phyloP scores from a whole-genome alignment of 2,329 filamentous ascomycete species.

The Aspergillus sp. region DNA sequence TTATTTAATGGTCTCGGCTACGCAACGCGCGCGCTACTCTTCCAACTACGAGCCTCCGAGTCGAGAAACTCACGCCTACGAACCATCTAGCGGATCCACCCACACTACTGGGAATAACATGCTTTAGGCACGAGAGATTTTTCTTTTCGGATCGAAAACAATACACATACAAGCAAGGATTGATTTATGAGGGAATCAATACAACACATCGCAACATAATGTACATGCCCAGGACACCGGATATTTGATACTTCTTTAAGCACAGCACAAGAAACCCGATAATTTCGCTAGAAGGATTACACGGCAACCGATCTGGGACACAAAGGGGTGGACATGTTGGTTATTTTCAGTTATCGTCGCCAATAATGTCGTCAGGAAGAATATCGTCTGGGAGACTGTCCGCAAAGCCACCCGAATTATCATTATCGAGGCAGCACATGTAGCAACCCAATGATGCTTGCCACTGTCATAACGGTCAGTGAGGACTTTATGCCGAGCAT shows the following conservation, averaged over 20 bases:
- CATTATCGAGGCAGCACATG: slow-evolving; percentile 17
- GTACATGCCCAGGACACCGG: not conserved
- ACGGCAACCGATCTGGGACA: not conserved
- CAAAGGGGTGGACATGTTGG: not conserved
- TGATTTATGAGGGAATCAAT: too few relatives aligned
- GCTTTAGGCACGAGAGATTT: not conserved
- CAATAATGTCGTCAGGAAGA: not conserved
- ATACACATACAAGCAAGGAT: not conserved
- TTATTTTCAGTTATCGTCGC: not conserved
- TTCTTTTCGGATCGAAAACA: not conserved
- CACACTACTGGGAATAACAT: too few relatives aligned
- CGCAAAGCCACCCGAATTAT: slow-evolving; percentile 2
- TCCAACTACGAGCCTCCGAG: too few relatives aligned
- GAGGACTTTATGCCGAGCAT: not conserved
- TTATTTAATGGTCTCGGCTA: too few relatives aligned
- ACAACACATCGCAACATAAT: not conserved
- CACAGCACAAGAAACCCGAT: not conserved
- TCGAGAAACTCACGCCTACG: too few relatives aligned
- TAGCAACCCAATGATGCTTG: slow-evolving; percentile 1
- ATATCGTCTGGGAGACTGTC: not conserved
- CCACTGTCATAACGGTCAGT: not conserved
- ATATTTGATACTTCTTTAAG: not conserved
- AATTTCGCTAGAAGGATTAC: not conserved
- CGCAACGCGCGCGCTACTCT: too few relatives aligned
- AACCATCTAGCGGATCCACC: too few relatives aligned